These are phyloP conservation scores for Lagenidium giganteum DNA, from an alignment of 352 stramenopile species.

Conservation along the genomic window DNA sequence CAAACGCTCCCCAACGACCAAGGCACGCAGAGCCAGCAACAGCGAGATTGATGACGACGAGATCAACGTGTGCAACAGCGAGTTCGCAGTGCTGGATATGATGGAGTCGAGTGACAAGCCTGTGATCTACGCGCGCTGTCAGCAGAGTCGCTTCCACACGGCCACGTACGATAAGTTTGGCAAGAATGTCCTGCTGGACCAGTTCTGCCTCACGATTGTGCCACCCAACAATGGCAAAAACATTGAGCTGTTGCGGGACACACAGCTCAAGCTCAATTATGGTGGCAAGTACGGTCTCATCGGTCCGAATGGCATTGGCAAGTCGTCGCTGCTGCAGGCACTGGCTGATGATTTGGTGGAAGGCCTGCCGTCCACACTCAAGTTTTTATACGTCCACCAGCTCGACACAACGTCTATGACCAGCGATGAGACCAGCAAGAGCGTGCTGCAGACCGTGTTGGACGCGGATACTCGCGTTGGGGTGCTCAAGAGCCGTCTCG, in stretches of 20 bases:
- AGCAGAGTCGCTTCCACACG: constrained; percentile 58
- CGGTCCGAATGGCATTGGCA: no score
- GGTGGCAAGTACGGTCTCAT: constrained; percentile 78
- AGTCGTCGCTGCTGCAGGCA: no score
- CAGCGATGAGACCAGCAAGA: no score
- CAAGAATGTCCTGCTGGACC: constrained; percentile 50
- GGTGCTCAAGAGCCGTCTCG: no score
- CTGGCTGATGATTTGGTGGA: no score
- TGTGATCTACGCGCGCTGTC: constrained; percentile 26
- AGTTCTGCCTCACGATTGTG: constrained; percentile 42
- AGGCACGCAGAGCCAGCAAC: constrained; percentile 1
- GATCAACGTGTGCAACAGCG: neutral
- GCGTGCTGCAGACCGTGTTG: no score
- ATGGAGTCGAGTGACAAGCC: neutral
- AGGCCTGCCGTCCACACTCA: no score
- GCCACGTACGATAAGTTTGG: constrained; percentile 55
- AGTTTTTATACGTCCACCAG: no score
- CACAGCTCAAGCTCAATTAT: constrained; percentile 74
- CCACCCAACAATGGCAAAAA: constrained; percentile 13
- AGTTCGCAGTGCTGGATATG: neutral
- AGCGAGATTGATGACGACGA: neutral
- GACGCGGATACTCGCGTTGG: no score
- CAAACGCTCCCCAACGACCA: neutral
- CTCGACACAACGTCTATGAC: no score
- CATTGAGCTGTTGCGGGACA: constrained; percentile 62